Percentiles rank a stretch among this genome's conserved stretches.
These are phyloP conservation scores for Mycena indigotica DNA, from an alignment of 768 basidiomycete genomes.

Conservation along the genomic window DNA sequence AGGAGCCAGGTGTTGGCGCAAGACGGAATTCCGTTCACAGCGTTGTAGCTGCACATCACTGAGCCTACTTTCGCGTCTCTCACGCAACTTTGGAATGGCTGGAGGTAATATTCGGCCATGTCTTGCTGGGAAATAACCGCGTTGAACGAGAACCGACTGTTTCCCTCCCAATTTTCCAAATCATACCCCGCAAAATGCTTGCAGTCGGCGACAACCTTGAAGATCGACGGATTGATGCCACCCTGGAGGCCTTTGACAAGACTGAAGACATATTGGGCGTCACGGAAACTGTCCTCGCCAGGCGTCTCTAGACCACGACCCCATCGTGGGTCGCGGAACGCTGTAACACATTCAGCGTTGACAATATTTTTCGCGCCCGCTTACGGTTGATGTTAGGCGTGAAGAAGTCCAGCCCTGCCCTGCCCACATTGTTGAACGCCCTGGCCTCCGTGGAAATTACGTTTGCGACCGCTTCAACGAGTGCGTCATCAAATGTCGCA, in stretches of 20 bases:
- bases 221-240: conserved; percentile 55
- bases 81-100: conserved; percentile 60
- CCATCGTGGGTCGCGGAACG: conserved; percentile 67
- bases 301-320: conserved; percentile 65
- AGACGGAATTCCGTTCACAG: conserved; percentile 59
- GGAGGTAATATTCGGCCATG: conserved; percentile 57
- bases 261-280: conserved; percentile 54
- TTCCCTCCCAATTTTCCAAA: conserved; percentile 57
- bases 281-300: conserved; percentile 60
- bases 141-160: conserved; percentile 50
- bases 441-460: conserved; percentile 60
- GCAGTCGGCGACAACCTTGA: conserved; percentile 58
- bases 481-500: conserved; percentile 56
- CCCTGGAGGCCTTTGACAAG: conserved; percentile 60
- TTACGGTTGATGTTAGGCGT: conserved; percentile 55
- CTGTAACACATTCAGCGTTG: conserved; percentile 20
- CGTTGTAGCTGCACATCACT: conserved; percentile 68
- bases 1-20: conserved; percentile 58
- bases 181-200: conserved; percentile 66
- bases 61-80: conserved; percentile 60
- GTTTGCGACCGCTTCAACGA: conserved; percentile 51
- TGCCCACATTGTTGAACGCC: conserved; percentile 57
- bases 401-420: conserved; percentile 57
- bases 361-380: not conserved
- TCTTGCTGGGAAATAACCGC: conserved; percentile 58